Base-by-base conservation (phyloP, 306 rosid genomes). In the Fragaria vesca region DNA sequence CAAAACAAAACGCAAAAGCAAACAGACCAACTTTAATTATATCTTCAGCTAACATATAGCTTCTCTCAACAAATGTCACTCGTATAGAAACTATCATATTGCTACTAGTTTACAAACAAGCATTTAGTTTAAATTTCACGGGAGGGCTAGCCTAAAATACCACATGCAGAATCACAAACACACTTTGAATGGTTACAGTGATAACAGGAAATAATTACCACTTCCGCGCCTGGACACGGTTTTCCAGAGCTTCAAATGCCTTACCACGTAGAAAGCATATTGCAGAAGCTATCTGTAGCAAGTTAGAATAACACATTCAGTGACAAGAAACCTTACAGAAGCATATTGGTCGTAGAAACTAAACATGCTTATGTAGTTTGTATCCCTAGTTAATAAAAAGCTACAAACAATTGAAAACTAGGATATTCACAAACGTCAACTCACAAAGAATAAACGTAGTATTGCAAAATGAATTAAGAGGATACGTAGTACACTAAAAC, bases 191-290 rank as follows among this genome's bases (percentile, higher is more conserved):
- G 66, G 50, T 26, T 26, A 77, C 43, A 67, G 57, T 43, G 55
- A 74, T 20, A 9, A 32, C 10, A 55, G 38, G 18, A 70, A 45
- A 80, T 50, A 89, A 91, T 72, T 83, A 95, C 99, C 97, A 93
- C 54, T 81, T 84, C 72, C 96, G 92, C 66, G 99, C 97, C 85
- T 88, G 99, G 38, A 90, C 85, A 79, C 97, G 97, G 79, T 93
- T 93, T 83, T 93, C 97, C 54, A 90, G 76, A 77, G 99, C 99
- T 86, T 91, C 99, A 76, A 86, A 89, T 43, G 97, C 99, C 85
- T 90, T 95, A 30, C 97, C 97, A 76, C 98, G 84, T 73, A 95
- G 79, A 85, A 95, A 95, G 81, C 97, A 95, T 86, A 91, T 91
- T 66, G 99, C 97, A 79, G 99, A 91, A 66, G 93, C 88, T 89